These are phyloP conservation scores for Dimargaris xerosporica DNA, from an alignment of 192 early-diverging fungal genomes.

Conservation along the genomic window DNA sequence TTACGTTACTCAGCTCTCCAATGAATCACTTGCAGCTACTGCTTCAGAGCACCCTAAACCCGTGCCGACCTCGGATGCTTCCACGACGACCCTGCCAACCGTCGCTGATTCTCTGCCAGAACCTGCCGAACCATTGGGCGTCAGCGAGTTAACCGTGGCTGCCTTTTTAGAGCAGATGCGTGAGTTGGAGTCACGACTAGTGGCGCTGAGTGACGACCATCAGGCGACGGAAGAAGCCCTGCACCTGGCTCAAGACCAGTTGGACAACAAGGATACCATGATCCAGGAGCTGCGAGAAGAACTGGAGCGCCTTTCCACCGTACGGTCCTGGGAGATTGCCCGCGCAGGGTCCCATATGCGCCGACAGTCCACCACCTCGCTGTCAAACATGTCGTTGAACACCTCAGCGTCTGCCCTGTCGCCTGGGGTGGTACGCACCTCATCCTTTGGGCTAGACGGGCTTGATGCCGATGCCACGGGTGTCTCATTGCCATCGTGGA, in stretches of 20 bases:
- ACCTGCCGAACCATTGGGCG: neutral
- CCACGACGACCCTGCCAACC: neutral
- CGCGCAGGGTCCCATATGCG: neutral
- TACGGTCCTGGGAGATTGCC: neutral
- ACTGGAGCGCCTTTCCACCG: neutral
- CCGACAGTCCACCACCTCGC: neutral
- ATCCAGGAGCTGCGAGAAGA: slow-evolving; percentile 6
- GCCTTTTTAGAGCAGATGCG: slow-evolving; percentile 3
- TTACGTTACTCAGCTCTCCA: neutral
- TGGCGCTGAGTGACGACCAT: neutral
- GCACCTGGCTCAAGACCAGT: neutral
- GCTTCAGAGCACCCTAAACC: neutral
- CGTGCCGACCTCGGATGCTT: neutral
- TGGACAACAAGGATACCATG: slow-evolving; percentile 4
- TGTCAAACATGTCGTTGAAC: neutral
- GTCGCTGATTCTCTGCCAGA: neutral
- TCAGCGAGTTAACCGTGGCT: neutral
- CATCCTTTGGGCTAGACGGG: neutral
- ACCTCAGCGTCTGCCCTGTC: neutral
- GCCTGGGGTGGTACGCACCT: neutral
- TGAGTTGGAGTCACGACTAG: slow-evolving; percentile 3
- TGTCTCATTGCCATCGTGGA: slow-evolving; percentile 8
- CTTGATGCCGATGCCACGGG: neutral
- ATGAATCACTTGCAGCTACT: too few species aligned
- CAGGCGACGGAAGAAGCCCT: neutral